Conservation (phyloP, 2,329 filamentous ascomycete species). For the Sclerotinia trifoliorum region DNA sequence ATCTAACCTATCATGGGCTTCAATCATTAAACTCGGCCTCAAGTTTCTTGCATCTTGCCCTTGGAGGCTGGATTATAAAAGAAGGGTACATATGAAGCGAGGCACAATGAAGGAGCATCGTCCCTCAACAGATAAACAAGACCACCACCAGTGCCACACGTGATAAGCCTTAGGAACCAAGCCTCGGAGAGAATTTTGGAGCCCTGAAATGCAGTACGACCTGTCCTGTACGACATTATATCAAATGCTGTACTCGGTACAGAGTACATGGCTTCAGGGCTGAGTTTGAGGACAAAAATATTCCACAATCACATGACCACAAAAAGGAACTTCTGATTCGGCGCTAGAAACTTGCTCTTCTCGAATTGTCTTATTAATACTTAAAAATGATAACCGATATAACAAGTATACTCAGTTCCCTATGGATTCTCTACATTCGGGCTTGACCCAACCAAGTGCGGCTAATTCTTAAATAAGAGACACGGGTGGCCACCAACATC, state of each 20-base stretch:
- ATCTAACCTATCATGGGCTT: not conserved
- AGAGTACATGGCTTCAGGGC: not conserved
- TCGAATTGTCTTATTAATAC: not conserved
- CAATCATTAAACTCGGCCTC: not conserved
- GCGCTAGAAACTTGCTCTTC: not conserved
- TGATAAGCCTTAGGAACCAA: not conserved
- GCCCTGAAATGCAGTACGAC: not conserved
- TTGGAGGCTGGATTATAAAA: not conserved
- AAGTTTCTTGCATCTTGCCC: not conserved
- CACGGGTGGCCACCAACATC: not conserved
- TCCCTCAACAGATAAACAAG: not conserved
- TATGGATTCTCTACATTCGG: not conserved
- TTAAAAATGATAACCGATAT: not conserved
- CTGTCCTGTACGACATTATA: not conserved
- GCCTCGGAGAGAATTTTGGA: not conserved
- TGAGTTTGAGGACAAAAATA: not conserved
- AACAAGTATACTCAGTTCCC: not conserved
- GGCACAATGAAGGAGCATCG: not conserved
- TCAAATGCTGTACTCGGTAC: not conserved
- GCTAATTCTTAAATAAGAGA: too few species aligned
- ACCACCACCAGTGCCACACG: not conserved
- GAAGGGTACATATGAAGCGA: constrained; percentile 3
- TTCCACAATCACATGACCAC: not conserved
- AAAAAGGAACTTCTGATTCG: not conserved
- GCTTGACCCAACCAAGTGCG: not conserved